These are phyloP conservation scores for Diaporthe citrichinensis DNA, from an alignment of 2,329 filamentous ascomycete genomes.

Conservation along the genomic window DNA sequence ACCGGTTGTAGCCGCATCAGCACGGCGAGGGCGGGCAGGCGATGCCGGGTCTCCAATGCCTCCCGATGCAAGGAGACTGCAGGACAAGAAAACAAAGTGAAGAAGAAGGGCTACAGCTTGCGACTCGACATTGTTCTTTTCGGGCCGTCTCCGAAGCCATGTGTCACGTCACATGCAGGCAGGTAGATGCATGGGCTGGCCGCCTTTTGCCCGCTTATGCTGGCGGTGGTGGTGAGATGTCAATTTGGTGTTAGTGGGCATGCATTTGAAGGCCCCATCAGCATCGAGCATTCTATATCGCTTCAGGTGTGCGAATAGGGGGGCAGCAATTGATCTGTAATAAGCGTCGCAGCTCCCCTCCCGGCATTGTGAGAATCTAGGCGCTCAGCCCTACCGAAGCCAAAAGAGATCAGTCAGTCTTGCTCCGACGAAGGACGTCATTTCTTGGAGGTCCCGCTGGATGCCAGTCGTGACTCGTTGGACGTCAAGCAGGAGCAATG, in stretches of 20 bases:
- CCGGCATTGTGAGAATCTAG: neutral
- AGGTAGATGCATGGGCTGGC: neutral
- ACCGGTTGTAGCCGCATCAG: neutral
- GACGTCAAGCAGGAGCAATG: neutral
- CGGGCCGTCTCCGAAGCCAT: slow-evolving; percentile 12
- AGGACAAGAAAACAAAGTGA: neutral
- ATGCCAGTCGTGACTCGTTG: neutral
- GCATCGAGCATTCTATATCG: neutral
- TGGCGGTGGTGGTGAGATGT: neutral
- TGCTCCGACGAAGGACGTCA: neutral
- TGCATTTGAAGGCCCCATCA: neutral
- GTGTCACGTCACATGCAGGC: neutral
- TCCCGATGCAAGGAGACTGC: no score
- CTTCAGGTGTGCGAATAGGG: neutral
- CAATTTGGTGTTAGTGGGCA: neutral
- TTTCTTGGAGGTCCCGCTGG: no score
- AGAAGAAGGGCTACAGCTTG: neutral
- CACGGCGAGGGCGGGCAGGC: neutral
- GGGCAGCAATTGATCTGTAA: neutral
- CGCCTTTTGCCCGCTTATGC: neutral
- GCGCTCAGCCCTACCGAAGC: neutral
- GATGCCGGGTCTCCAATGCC: neutral
- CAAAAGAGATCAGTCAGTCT: neutral
- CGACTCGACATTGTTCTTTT: neutral
- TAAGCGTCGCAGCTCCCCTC: neutral